Conservation (phyloP, 1,284 basidiomycete genomes). For the Ustilago hordei region DNA sequence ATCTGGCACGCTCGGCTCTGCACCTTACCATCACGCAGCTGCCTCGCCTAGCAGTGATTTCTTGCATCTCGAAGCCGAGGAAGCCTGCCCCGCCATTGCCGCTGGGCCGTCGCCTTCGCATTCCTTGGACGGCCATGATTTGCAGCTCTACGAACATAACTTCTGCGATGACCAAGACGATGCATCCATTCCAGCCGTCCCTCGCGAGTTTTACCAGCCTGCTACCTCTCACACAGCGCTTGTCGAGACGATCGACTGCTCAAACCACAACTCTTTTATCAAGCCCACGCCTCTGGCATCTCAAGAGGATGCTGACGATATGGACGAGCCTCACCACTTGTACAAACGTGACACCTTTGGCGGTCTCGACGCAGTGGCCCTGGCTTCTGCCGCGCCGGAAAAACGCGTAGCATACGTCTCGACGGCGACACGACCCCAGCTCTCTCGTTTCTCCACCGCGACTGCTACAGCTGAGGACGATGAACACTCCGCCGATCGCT, state of each 20-base stretch:
- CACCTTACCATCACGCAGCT: constrained; percentile 28
- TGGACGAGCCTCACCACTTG: constrained; percentile 9
- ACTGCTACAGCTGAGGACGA: constrained; percentile 17
- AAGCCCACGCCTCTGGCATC: constrained; percentile 2
- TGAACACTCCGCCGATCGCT: background rate
- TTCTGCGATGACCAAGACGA: constrained; percentile 29
- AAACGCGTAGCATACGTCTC: background rate
- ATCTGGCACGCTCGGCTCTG: constrained; percentile 25
- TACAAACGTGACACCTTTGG: constrained; percentile 41
- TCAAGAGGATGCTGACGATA: background rate
- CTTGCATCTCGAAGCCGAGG: constrained; percentile 16
- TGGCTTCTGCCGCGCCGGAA: background rate
- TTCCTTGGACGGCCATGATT: constrained; percentile 12
- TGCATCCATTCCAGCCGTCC: constrained; percentile 26
- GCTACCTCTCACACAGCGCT: constrained; percentile 35
- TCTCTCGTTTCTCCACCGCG: constrained; percentile 33
- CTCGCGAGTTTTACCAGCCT: constrained; percentile 20
- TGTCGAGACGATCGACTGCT: constrained; percentile 26
- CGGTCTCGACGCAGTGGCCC: constrained; percentile 23
- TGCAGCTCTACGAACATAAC: constrained; percentile 7
- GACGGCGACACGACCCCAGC: constrained; percentile 20
- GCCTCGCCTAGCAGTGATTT: constrained; percentile 42
- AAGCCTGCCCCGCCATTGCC: constrained; percentile 13
- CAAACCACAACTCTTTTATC: constrained; percentile 19
- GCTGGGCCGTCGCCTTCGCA: constrained; percentile 26